Evolutionary conservation across 371 early-diverging fungal genomes (phyloP).

Genomic region (Fennellomyces sp.): DNA sequence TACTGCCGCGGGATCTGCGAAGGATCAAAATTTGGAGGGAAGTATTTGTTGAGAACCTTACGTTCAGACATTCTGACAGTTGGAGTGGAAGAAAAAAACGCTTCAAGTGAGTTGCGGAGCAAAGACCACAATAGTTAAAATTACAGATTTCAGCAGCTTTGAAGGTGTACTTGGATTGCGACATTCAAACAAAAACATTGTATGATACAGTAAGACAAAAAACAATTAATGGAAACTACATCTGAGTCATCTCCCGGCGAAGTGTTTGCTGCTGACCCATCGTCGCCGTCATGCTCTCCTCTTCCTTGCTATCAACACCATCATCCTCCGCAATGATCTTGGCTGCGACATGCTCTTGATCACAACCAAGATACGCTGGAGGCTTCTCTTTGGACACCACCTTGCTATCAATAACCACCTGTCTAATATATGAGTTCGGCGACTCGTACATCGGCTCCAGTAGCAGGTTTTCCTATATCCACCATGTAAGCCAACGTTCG

Average conservation of each 20-base stretch:
- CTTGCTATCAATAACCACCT: constrained; percentile 73
- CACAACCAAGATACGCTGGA: constrained; percentile 64
- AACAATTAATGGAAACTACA: neutral
- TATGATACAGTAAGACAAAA: neutral
- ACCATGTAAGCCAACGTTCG: neutral
- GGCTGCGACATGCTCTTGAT: constrained; percentile 45
- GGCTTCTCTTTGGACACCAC: constrained; percentile 62
- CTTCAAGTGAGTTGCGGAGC: neutral
- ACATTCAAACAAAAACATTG: neutral
- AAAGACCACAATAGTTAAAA: neutral
- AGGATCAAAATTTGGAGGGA: constrained; percentile 95
- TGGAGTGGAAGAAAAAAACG: neutral
- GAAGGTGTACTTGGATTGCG: neutral
- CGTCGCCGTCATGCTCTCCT: neutral
- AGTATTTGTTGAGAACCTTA: constrained; percentile 92
- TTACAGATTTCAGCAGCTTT: neutral
- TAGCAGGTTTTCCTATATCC: constrained; percentile 65
- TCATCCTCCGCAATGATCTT: constrained; percentile 42
- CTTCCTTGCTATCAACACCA: constrained; percentile 1
- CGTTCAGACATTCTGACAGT: constrained; percentile 73
- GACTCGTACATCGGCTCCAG: constrained; percentile 85
- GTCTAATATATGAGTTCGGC: constrained; percentile 71
- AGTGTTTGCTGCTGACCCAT: neutral
- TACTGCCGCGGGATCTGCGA: constrained; percentile 54
- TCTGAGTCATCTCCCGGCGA: constrained; percentile 4